Conservation (phyloP, 306 rosid species). For the Citrullus mucosospermus region DNA sequence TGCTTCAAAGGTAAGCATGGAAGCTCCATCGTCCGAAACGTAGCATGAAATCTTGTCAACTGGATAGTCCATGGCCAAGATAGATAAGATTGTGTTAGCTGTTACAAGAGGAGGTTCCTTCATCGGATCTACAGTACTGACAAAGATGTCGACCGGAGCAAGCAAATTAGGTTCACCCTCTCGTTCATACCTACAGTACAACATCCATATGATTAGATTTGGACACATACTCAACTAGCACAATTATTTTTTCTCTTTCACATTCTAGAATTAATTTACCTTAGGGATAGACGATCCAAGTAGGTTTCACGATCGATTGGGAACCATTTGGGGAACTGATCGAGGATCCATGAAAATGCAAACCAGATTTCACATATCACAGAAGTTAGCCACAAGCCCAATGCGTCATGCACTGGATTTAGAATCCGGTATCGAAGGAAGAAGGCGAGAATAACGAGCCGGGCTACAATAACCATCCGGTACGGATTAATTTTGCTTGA, state of each 20-base stretch:
- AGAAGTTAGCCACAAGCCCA: constrained; percentile 85
- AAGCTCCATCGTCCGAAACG: constrained; percentile 92
- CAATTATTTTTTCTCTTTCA: neutral
- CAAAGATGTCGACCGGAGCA: constrained; percentile 73
- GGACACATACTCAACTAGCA: neutral
- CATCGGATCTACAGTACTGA: constrained; percentile 96
- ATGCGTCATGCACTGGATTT: constrained; percentile 77
- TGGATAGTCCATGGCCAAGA: constrained; percentile 86
- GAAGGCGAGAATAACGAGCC: constrained; percentile 58
- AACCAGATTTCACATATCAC: constrained; percentile 90
- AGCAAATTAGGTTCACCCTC: constrained; percentile 88
- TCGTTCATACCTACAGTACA: constrained; percentile 59
- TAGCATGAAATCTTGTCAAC: constrained; percentile 85
- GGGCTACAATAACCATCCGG: constrained; percentile 82
- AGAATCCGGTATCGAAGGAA: constrained; percentile 62
- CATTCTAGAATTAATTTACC: constrained; percentile 22
- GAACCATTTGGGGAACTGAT: constrained; percentile 93
- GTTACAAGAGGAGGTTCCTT: constrained; percentile 93
- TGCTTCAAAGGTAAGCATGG: constrained; percentile 85
- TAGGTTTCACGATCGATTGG: constrained; percentile 92
- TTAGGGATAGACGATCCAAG: constrained; percentile 76
- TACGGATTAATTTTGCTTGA: constrained; percentile 92
- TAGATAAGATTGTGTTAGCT: constrained; percentile 78
- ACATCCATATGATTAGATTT: neutral
- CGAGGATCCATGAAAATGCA: constrained; percentile 91